These are phyloP conservation scores for Boletus vermiculosoides DNA, from an alignment of 768 basidiomycete genomes.

Conservation along the genomic window DNA sequence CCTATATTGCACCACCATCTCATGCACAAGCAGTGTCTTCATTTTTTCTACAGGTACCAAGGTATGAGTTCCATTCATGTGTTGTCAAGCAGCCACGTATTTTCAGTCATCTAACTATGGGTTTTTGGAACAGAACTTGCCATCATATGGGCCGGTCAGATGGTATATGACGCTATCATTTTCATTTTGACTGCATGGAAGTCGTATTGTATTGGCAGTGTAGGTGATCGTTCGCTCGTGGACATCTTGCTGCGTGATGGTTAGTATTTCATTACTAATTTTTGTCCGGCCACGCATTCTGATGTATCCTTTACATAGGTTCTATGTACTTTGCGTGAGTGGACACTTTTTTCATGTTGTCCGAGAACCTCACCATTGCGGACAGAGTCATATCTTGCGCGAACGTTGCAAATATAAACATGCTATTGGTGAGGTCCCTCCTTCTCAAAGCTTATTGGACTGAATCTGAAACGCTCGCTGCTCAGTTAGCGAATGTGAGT, in stretches of 20 bases:
- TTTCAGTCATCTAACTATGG: not conserved
- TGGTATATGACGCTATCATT: conserved; percentile 12
- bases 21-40: not conserved
- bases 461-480: not conserved
- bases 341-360: not conserved
- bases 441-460: no score
- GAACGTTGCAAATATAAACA: conserved; percentile 10
- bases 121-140: conserved; percentile 3
- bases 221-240: no score
- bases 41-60: not conserved
- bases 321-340: conserved; percentile 21
- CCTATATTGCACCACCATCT: not conserved
- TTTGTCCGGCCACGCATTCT: not conserved
- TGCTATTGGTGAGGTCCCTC: conserved; percentile 7
- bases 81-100: not conserved
- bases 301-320: conserved; percentile 2
- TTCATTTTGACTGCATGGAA: not conserved
- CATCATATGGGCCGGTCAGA: conserved; percentile 8
- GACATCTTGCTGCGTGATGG: no score
- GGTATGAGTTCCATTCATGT: conserved; percentile 7
- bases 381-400: conserved; percentile 11
- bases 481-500: conserved; percentile 9
- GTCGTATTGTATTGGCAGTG: no score
- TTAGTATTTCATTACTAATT: no score
- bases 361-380: not conserved